Evolutionary conservation across 2,329 filamentous ascomycete genomes (phyloP).

Genomic region (Pestalotiopsis sp.): DNA sequence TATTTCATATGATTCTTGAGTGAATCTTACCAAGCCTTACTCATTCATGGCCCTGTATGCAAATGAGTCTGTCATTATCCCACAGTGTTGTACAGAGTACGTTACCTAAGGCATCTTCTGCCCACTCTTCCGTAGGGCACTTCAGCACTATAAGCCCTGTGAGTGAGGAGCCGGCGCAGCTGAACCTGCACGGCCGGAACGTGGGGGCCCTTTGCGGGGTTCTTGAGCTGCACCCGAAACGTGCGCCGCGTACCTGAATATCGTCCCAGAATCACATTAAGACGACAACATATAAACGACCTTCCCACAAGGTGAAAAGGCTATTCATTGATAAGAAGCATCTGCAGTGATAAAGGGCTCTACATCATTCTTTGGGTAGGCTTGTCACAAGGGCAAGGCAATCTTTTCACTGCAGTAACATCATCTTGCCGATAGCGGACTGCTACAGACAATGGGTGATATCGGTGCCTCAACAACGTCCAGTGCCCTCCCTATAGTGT

Average conservation of each 20-base stretch:
- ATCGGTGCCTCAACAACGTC: background rate
- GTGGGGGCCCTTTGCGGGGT: background rate
- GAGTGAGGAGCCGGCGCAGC: background rate
- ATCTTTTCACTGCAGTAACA: too few relatives aligned
- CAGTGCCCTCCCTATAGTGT: conserved; percentile 21
- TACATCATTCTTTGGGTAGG: background rate
- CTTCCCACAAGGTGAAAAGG: background rate
- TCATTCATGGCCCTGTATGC: too few relatives aligned
- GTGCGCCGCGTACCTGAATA: background rate
- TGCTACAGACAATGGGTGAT: background rate
- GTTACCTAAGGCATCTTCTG: background rate
- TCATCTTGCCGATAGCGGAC: background rate
- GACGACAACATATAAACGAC: background rate
- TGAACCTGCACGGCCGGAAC: background rate
- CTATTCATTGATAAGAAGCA: background rate
- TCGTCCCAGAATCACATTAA: background rate
- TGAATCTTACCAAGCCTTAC: too few relatives aligned
- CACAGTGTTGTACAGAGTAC: background rate
- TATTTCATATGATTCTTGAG: too few relatives aligned
- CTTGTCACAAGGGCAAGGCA: background rate
- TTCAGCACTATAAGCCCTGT: background rate
- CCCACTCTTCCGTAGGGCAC: background rate
- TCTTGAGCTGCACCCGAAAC: background rate
- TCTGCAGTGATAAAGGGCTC: background rate
- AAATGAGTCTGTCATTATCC: too few relatives aligned